Conservation (phyloP, 2,329 filamentous ascomycete genomes). For the Mariannaea sp. region DNA sequence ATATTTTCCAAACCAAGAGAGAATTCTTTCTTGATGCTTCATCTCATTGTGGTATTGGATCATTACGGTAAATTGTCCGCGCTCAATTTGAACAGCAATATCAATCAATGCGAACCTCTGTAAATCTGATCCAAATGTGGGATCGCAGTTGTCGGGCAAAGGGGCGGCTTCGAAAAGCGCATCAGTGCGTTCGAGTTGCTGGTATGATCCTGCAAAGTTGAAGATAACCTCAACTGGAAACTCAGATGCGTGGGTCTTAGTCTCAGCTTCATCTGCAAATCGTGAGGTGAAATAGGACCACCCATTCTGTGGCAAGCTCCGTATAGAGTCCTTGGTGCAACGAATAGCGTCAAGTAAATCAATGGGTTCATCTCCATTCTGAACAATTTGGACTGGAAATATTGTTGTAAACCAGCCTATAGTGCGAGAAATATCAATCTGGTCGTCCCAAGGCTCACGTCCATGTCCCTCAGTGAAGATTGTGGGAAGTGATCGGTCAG, state of each 20-base stretch:
- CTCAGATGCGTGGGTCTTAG: conserved; percentile 36
- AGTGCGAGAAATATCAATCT: conserved; percentile 38
- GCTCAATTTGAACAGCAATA: no score
- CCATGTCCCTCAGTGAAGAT: conserved; percentile 43
- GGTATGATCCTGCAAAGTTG: conserved; percentile 29
- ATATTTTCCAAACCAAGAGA: no score
- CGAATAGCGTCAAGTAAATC: not conserved
- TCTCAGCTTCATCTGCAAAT: conserved; percentile 23
- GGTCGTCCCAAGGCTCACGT: conserved; percentile 38
- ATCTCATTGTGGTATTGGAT: no score
- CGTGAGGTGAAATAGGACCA: conserved; percentile 25
- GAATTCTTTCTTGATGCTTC: no score
- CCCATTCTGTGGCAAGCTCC: conserved; percentile 18
- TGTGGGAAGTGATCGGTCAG: conserved; percentile 29
- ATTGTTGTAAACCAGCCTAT: conserved; percentile 46
- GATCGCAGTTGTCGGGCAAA: no score
- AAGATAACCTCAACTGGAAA: conserved; percentile 40
- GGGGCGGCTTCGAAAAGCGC: conserved; percentile 3
- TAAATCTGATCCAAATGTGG: no score
- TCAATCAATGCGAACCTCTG: no score
- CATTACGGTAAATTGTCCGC: no score
- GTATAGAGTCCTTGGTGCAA: not conserved
- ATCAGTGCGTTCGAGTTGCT: conserved; percentile 23
- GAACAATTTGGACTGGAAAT: conserved; percentile 28
- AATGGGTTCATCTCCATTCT: not conserved